Percentiles rank a stretch among this genome's conserved stretches.
Evolutionary conservation across 768 basidiomycete species (phyloP).

Genomic region (Boletales sp.): DNA sequence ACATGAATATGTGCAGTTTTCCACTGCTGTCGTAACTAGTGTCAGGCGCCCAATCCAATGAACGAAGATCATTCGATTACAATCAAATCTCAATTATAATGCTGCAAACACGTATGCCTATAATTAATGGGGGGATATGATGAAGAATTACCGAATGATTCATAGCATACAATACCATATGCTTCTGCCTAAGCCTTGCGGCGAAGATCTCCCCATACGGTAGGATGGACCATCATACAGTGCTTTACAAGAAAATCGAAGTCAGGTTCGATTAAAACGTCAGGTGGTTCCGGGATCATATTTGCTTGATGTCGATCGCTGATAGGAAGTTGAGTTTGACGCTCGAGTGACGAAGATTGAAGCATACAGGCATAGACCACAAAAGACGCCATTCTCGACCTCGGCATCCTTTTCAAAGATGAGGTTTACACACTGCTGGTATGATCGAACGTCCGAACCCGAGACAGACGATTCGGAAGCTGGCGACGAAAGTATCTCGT

Average conservation of each 20-base stretch:
- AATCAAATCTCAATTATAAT: slow-evolving; percentile 5
- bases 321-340: background rate
- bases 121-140: slow-evolving; percentile 15
- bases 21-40: no score
- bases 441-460: slow-evolving; percentile 31
- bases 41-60: no score
- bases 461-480: background rate
- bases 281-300: slow-evolving; percentile 28
- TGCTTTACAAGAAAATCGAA: slow-evolving; percentile 47
- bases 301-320: slow-evolving; percentile 26
- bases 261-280: slow-evolving; percentile 23
- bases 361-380: slow-evolving; percentile 53
- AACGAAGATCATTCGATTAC: background rate
- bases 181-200: slow-evolving; percentile 9
- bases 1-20: no score
- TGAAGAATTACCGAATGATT: background rate
- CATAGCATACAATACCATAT: background rate
- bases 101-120: background rate
- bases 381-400: slow-evolving; percentile 31
- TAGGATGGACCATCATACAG: slow-evolving; percentile 45
- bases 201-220: slow-evolving; percentile 45
- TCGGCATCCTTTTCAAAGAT: slow-evolving; percentile 34
- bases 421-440: slow-evolving; percentile 39
- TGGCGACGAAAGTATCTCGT: background rate
- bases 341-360: background rate